phyloP scores from a whole-genome alignment of 2,329 filamentous ascomycete genomes.

The Pestalotiopsis sp. region DNA sequence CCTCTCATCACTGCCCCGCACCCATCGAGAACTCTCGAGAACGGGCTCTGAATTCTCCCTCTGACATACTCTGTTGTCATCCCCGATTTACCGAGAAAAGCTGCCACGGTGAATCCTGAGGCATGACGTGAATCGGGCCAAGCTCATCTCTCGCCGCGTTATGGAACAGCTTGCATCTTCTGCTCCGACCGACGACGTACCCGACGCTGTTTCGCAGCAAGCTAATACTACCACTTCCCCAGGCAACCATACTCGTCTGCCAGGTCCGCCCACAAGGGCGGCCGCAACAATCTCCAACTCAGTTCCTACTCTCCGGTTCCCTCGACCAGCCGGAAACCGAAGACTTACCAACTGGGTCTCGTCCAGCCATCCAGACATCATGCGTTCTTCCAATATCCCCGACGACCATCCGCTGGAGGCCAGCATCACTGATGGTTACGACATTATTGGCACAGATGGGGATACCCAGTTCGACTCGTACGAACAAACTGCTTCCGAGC shows the following conservation, averaged over 20 bases:
- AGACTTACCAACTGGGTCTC: constrained; percentile 63
- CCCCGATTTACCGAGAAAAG: constrained; percentile 27
- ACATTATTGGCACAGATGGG: constrained; percentile 57
- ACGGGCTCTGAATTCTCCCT: not conserved
- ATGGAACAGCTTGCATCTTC: constrained; percentile 49
- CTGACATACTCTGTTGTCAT: constrained; percentile 24
- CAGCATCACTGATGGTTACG: constrained; percentile 58
- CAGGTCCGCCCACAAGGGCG: constrained; percentile 16
- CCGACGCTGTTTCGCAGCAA: constrained; percentile 26
- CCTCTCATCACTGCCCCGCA: constrained; percentile 12
- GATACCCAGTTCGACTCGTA: constrained; percentile 55
- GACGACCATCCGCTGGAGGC: constrained; percentile 43
- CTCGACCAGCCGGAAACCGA: constrained; percentile 56
- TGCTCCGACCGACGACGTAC: constrained; percentile 27
- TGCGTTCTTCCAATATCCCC: constrained; percentile 45
- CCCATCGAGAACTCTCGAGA: not conserved
- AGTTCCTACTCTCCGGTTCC: constrained; percentile 57
- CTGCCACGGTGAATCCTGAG: constrained; percentile 30
- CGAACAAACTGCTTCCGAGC: constrained; percentile 45
- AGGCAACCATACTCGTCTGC: constrained; percentile 31
- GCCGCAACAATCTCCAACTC: constrained; percentile 31
- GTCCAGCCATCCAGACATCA: constrained; percentile 59
- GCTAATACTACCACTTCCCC: constrained; percentile 18
- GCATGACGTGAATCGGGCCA: constrained; percentile 38
- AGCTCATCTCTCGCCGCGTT: constrained; percentile 42